A percentile compares a stretch with the other conserved stretches of the same genome.
Conservation (phyloP, 805 yeast genomes). For the Lachancea nothofagi region DNA sequence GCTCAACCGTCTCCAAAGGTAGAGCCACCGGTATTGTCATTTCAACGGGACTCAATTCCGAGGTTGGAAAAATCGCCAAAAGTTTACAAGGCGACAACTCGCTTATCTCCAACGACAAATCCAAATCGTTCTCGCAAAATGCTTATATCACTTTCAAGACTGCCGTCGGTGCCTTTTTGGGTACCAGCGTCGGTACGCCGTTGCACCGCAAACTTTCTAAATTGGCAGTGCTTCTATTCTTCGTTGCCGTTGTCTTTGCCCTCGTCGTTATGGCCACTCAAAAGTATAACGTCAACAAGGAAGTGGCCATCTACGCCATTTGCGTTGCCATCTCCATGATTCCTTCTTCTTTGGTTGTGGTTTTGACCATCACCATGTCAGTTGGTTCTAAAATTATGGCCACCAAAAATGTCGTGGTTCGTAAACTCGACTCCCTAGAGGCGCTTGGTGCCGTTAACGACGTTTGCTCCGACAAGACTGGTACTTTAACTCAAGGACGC, state of each 20-base stretch:
- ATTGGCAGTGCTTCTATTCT: constrained; percentile 66
- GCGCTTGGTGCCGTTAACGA: constrained; percentile 92
- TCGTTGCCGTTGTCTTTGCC: constrained; percentile 78
- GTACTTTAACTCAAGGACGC: constrained; percentile 83
- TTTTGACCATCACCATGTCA: constrained; percentile 94
- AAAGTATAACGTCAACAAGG: constrained; percentile 62
- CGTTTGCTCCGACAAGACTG: constrained; percentile 87
- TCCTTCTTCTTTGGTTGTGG: constrained; percentile 96
- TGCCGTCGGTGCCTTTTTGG: constrained; percentile 62
- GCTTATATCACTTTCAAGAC: constrained; percentile 41
- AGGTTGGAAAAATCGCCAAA: constrained; percentile 91
- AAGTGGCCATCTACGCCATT: constrained; percentile 84
- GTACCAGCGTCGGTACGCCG: constrained; percentile 77
- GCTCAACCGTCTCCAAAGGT: constrained; percentile 93
- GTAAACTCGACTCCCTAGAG: constrained; percentile 88
- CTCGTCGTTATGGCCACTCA: constrained; percentile 85
- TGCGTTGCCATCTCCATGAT: constrained; percentile 98
- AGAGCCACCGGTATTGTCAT: constrained; percentile 88
- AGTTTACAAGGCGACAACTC: constrained; percentile 44
- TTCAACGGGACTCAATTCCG: constrained; percentile 87
- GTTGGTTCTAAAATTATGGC: constrained; percentile 97
- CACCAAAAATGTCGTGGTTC: constrained; percentile 83
- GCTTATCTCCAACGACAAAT: constrained; percentile 34
- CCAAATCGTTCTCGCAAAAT: constrained; percentile 39
- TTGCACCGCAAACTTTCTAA: constrained; percentile 69